phyloP scores from a whole-genome alignment of 768 basidiomycete species.

The Stropharia rugosoannulata region DNA sequence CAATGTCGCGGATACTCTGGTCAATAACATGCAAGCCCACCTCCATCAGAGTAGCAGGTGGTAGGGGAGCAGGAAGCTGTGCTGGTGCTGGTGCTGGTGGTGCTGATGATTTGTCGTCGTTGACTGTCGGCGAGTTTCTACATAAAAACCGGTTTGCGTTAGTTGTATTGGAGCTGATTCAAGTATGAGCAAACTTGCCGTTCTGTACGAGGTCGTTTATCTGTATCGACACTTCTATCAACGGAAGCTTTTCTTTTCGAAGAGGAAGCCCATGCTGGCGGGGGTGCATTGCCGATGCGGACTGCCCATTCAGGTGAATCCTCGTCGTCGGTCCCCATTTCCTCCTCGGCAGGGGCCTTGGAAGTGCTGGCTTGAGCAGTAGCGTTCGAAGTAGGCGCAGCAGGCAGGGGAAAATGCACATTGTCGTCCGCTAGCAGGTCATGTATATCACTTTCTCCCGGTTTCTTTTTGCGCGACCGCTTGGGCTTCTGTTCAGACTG shows the following conservation, averaged over 20 bases:
- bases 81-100: no score
- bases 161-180: slow-evolving; percentile 4
- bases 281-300: slow-evolving; percentile 58
- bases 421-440: slow-evolving; percentile 17
- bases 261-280: slow-evolving; percentile 57
- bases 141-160: no score
- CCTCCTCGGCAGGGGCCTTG: slow-evolving; percentile 58
- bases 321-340: slow-evolving; percentile 50
- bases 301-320: slow-evolving; percentile 68
- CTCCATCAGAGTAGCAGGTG: slow-evolving; percentile 31
- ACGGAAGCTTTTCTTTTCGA: slow-evolving; percentile 50
- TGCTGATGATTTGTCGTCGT: no score
- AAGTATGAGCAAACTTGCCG: slow-evolving; percentile 23
- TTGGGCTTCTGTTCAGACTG: slow-evolving; percentile 70
- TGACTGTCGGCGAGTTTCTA: no score
- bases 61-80: slow-evolving; percentile 12
- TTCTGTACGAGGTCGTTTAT: slow-evolving; percentile 46
- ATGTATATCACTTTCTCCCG: slow-evolving; percentile 27
- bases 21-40: slow-evolving; percentile 65
- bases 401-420: slow-evolving; percentile 19
- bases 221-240: slow-evolving; percentile 23
- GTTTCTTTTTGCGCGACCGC: slow-evolving; percentile 48
- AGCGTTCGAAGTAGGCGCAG: slow-evolving; percentile 18
- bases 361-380: slow-evolving; percentile 32
- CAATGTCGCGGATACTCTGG: slow-evolving; percentile 63